Evolutionary conservation across 2,329 filamentous ascomycete genomes (phyloP), one percentile per base, ranked within the genome.

Genomic region (Pseudogymnoascus sp.): DNA sequence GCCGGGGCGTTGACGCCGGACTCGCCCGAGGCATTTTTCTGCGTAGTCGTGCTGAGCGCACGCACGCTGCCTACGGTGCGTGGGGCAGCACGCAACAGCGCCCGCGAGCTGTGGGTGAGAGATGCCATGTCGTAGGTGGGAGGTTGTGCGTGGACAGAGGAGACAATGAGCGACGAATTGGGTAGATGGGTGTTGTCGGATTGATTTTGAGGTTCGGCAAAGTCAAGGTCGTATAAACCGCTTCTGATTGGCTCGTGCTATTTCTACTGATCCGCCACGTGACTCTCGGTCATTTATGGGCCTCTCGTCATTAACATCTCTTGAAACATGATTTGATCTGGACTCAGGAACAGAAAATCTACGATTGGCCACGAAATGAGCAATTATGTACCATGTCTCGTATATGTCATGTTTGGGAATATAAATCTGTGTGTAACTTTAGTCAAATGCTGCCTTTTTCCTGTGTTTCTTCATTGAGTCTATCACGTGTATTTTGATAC

Each of bases 101-200:
- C 80, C 78, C 86, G 85, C 76, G 88, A 85, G 75, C 86, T 83
- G 75, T 83, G 82, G 74, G 86, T 79, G 77, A 91, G 83, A 76
- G 86, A 80, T 77, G 86, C 86, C 87, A 90, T 90, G 73, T 75
- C 76, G 74, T 69, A 68, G 66, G 63, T 66, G 67, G 64, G 64
- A 42, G 39, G 18, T 42, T 39, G 34, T 61, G 34, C 34, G 59
- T 40, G 36, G 59, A 61, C 21, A 45, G 40, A 54, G 59, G 36
- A 36, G 61, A 62, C 36, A 62, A 45, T 29, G 39, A 36, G 40
- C 61, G 42, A 62, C 45, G 61, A 29, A 45, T 47, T 34, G 61
- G 6, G 60, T 51, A 31, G 42, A 62, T 62, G 61, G 61, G 45
- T 51, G 61, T 51, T 61, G 59, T 61, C 59, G 59, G 59, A 61